These are phyloP conservation scores for Ascoidea tarda DNA, from an alignment of 805 yeast genomes.

Conservation along the genomic window DNA sequence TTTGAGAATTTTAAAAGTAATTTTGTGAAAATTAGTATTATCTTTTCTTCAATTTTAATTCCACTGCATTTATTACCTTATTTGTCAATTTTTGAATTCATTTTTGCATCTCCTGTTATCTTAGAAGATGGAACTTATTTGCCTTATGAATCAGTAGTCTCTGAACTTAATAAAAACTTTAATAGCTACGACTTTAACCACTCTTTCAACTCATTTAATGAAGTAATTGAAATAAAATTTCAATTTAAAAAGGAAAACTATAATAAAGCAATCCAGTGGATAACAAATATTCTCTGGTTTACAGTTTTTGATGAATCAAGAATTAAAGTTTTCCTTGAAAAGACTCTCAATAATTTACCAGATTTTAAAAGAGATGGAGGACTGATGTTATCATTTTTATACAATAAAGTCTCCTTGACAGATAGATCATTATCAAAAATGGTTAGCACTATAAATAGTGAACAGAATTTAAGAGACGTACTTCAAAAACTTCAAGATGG, in stretches of 20 bases:
- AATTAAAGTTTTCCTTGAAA: slow-evolving; percentile 50
- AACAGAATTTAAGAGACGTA: slow-evolving; percentile 35
- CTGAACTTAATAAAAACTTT: slow-evolving; percentile 59
- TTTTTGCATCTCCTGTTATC: slow-evolving; percentile 61
- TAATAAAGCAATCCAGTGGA: slow-evolving; percentile 61
- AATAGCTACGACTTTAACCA: slow-evolving; percentile 41
- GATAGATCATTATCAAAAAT: slow-evolving; percentile 53
- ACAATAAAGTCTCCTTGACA: slow-evolving; percentile 35
- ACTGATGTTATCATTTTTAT: slow-evolving; percentile 50
- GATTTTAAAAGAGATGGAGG: slow-evolving; percentile 52
- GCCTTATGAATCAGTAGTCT: slow-evolving; percentile 66
- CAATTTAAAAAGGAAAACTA: slow-evolving; percentile 53
- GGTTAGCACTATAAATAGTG: slow-evolving; percentile 51
- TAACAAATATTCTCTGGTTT: slow-evolving; percentile 45
- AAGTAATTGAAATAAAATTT: slow-evolving; percentile 46
- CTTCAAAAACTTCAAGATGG: slow-evolving; percentile 40
- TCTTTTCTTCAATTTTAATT: slow-evolving; percentile 40
- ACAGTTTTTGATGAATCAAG: slow-evolving; percentile 63
- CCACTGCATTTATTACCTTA: slow-evolving; percentile 45
- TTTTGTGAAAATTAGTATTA: slow-evolving; percentile 55
- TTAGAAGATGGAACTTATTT: slow-evolving; percentile 43
- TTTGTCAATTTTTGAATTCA: slow-evolving; percentile 46
- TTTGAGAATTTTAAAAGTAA: slow-evolving; percentile 70
- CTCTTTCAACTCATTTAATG: slow-evolving; percentile 52
- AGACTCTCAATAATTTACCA: slow-evolving; percentile 41